These are phyloP conservation scores for Mycena vitilis DNA, from an alignment of 768 basidiomycete species.

Conservation along the genomic window DNA sequence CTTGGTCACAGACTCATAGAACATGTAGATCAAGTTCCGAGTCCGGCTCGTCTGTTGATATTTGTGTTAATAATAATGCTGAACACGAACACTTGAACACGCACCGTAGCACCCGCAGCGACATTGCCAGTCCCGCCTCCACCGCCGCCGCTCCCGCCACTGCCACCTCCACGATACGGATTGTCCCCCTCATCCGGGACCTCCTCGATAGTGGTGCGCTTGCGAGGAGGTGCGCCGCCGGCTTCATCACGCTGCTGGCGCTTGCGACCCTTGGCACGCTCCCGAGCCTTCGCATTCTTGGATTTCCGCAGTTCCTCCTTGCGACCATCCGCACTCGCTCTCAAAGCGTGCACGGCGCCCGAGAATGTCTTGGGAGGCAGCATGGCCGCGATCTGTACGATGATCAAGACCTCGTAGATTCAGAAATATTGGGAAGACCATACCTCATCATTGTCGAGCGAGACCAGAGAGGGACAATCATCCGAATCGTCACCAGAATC, in stretches of 20 bases:
- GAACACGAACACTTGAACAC: too few relatives aligned
- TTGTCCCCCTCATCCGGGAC: background rate
- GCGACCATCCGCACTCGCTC: background rate
- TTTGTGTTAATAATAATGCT: too few relatives aligned
- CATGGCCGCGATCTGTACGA: background rate
- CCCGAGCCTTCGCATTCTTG: background rate
- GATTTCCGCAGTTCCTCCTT: background rate
- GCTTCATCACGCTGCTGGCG: background rate
- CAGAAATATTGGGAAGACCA: background rate
- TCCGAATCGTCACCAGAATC: background rate
- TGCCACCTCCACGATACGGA: background rate
- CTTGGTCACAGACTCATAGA: background rate
- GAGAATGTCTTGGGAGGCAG: background rate
- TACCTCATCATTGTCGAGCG: background rate
- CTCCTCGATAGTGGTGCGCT: constrained; percentile 1
- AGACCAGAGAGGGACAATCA: background rate
- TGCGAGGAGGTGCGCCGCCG: background rate
- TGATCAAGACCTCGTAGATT: background rate
- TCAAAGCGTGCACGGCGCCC: too few relatives aligned
- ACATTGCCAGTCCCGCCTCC: too few relatives aligned
- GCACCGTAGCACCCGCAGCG: background rate
- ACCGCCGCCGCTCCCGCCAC: too few relatives aligned
- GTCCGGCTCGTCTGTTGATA: background rate
- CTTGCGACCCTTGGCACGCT: constrained; percentile 2
- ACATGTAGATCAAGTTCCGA: background rate